These are phyloP conservation scores for Phellopilus nigrolimitatus DNA, from an alignment of 1,284 basidiomycete species.

Conservation along the genomic window DNA sequence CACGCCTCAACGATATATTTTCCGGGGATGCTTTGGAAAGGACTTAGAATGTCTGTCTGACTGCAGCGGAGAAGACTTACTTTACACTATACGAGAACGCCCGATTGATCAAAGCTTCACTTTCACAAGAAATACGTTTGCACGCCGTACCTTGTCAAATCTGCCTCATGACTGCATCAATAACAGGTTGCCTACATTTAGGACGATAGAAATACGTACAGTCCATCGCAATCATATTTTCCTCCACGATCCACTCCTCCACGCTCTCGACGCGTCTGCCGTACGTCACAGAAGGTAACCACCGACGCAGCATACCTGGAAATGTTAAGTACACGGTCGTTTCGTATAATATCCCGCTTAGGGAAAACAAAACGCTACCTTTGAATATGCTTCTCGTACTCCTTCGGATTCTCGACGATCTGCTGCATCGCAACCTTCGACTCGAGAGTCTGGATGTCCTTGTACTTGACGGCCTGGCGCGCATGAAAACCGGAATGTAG, in stretches of 20 bases:
- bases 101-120: not conserved
- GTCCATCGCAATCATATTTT: constrained; percentile 40
- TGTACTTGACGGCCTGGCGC: constrained; percentile 39
- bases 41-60: not conserved
- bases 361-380: constrained; percentile 32
- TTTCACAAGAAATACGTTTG: not conserved
- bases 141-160: constrained; percentile 34
- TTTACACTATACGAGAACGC: constrained; percentile 30
- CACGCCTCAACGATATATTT: constrained; percentile 49
- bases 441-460: constrained; percentile 47
- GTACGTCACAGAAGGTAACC: constrained; percentile 42
- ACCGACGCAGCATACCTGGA: constrained; percentile 43
- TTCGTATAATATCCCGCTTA: not conserved
- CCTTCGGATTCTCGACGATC: constrained; percentile 35
- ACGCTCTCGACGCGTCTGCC: constrained; percentile 42
- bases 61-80: constrained; percentile 19
- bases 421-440: constrained; percentile 42
- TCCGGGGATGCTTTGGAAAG: constrained; percentile 48
- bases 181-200: constrained; percentile 2
- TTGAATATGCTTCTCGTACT: constrained; percentile 41
- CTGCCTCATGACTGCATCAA: constrained; percentile 21
- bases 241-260: constrained; percentile 43
- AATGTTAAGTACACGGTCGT: not conserved
- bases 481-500: constrained; percentile 42
- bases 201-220: constrained; percentile 30